Conservation (phyloP, 768 basidiomycete species). For the Brasilioporus rufonigricans region DNA sequence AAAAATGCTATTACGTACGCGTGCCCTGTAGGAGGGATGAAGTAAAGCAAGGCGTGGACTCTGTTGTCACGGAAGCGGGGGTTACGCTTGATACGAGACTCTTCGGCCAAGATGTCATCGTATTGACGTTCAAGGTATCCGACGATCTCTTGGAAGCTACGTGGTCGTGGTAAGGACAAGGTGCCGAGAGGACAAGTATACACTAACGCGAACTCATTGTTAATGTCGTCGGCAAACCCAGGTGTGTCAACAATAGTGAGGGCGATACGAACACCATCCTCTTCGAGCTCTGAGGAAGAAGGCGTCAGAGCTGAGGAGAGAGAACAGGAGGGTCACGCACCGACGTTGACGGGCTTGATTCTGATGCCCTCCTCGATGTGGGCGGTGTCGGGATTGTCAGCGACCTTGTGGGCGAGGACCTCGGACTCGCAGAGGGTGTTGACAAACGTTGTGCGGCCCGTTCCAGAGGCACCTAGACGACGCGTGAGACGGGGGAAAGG, state of each 20-base stretch:
- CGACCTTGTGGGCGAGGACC: slow-evolving; percentile 84
- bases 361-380: slow-evolving; percentile 92
- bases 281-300: slow-evolving; percentile 77
- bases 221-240: slow-evolving; percentile 98
- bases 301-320: background rate
- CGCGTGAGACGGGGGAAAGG: slow-evolving; percentile 1
- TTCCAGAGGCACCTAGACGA: slow-evolving; percentile 88
- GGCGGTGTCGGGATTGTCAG: slow-evolving; percentile 81
- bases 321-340: slow-evolving; percentile 36
- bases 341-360: slow-evolving; percentile 94
- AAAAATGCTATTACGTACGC: slow-evolving; percentile 54
- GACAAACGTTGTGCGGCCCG: slow-evolving; percentile 96
- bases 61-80: slow-evolving; percentile 98
- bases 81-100: slow-evolving; percentile 99
- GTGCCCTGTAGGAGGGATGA: slow-evolving; percentile 98
- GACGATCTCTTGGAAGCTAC: slow-evolving; percentile 94
- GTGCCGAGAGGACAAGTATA: slow-evolving; percentile 6
- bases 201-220: slow-evolving; percentile 96
- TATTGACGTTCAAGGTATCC: slow-evolving; percentile 98
- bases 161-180: slow-evolving; percentile 2
- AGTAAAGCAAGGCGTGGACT: slow-evolving; percentile 94
- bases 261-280: slow-evolving; percentile 97
- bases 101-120: slow-evolving; percentile 97
- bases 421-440: slow-evolving; percentile 98
- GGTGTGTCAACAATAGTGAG: slow-evolving; percentile 98